phyloP scores from a whole-genome alignment of 2,329 filamentous ascomycete species.

The Calonectria ilicicola region DNA sequence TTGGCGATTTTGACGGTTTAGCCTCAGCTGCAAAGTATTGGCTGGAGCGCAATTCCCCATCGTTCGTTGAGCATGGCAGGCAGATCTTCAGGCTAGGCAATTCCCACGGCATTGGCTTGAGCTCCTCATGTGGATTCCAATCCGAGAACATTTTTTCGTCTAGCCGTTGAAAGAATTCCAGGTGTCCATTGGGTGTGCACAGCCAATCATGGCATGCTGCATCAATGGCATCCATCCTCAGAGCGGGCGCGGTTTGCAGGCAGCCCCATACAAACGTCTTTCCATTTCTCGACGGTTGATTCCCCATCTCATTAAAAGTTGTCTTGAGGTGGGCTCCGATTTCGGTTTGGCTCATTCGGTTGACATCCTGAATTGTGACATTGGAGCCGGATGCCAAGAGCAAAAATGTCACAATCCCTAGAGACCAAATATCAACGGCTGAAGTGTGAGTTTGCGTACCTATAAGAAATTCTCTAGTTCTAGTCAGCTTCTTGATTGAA shows the following conservation, averaged over 20 bases:
- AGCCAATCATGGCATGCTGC: slow-evolving; percentile 51
- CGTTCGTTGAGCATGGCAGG: slow-evolving; percentile 11
- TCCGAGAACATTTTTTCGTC: slow-evolving; percentile 44
- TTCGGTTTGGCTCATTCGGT: slow-evolving; percentile 41
- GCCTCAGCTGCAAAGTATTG: slow-evolving; percentile 31
- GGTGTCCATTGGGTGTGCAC: slow-evolving; percentile 45
- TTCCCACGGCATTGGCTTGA: slow-evolving; percentile 50
- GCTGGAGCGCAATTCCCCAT: slow-evolving; percentile 23
- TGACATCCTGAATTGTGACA: slow-evolving; percentile 39
- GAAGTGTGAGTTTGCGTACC: slow-evolving; percentile 44
- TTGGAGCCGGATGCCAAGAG: slow-evolving; percentile 44
- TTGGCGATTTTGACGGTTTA: not conserved
- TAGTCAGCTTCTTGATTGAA: slow-evolving; percentile 15
- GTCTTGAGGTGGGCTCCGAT: slow-evolving; percentile 35
- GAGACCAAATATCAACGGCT: slow-evolving; percentile 64
- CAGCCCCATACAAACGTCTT: slow-evolving; percentile 47
- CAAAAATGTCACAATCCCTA: slow-evolving; percentile 60
- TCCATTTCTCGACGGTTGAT: slow-evolving; percentile 40
- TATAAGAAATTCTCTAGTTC: slow-evolving; percentile 53
- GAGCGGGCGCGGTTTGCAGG: slow-evolving; percentile 41
- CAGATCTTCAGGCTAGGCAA: slow-evolving; percentile 43
- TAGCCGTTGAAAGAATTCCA: slow-evolving; percentile 47
- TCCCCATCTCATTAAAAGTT: slow-evolving; percentile 25
- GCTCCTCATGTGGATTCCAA: slow-evolving; percentile 41
- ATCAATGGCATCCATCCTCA: slow-evolving; percentile 44